phyloP scores from a whole-genome alignment of 2,329 filamentous ascomycete genomes.

The Ceratocystis albifundus region DNA sequence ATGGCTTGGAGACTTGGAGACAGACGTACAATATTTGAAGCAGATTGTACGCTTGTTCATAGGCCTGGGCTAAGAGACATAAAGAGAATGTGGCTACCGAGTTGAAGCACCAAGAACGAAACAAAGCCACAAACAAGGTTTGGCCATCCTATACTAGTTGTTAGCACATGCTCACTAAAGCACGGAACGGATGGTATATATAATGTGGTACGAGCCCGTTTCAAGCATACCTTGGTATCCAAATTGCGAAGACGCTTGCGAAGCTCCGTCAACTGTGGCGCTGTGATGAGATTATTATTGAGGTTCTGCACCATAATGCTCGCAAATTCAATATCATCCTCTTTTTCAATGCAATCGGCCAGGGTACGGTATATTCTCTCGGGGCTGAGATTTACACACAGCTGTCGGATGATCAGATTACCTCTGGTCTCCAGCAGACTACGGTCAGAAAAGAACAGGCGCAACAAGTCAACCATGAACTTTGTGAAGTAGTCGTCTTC shows the following conservation, averaged over 20 bases:
- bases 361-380: constrained; percentile 92
- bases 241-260: constrained; percentile 82
- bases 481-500: constrained; percentile 96
- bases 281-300: constrained; percentile 97
- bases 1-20: neutral
- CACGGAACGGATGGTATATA: neutral
- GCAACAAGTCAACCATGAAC: constrained; percentile 94
- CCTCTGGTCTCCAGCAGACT: constrained; percentile 82
- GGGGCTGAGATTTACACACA: constrained; percentile 84
- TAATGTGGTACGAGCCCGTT: neutral
- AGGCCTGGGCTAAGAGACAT: constrained; percentile 88
- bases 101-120: constrained; percentile 97
- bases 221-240: constrained; percentile 56
- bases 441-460: constrained; percentile 89
- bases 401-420: constrained; percentile 89
- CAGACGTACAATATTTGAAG: constrained; percentile 79
- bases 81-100: constrained; percentile 95
- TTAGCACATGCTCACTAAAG: neutral
- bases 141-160: constrained; percentile 60
- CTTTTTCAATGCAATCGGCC: constrained; percentile 92
- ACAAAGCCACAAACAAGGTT: constrained; percentile 85
- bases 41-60: constrained; percentile 93
- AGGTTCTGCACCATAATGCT: constrained; percentile 99
- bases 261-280: constrained; percentile 82
- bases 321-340: constrained; percentile 96